Evolutionary conservation across 2,329 filamentous ascomycete genomes (phyloP).

Genomic region (Parafenestella ontariensis): DNA sequence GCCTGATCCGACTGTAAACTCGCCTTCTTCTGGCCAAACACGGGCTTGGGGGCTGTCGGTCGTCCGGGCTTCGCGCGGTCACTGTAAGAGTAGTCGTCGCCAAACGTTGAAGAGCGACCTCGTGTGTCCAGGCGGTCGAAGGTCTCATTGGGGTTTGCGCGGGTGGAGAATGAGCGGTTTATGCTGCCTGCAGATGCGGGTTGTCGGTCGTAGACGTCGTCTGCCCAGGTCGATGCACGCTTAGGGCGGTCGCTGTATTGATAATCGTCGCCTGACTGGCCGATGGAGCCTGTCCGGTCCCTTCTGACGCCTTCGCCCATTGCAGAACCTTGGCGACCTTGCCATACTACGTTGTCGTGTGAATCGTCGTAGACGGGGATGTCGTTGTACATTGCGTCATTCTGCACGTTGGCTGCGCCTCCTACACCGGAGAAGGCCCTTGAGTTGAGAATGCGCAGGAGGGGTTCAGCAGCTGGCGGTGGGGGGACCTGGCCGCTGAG

Average conservation of each 20-base stretch:
- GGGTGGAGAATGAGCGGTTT: constrained; percentile 59
- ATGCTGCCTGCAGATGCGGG: constrained; percentile 47
- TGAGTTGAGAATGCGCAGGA: constrained; percentile 85
- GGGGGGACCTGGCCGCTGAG: constrained; percentile 79
- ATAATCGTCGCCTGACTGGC: constrained; percentile 51
- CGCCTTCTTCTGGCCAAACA: constrained; percentile 66
- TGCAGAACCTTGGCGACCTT: constrained; percentile 73
- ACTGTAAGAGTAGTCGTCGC: constrained; percentile 61
- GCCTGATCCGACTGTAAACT: constrained; percentile 74
- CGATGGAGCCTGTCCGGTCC: constrained; percentile 53
- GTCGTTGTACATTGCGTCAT: constrained; percentile 76
- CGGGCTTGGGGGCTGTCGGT: constrained; percentile 88
- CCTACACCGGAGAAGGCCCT: constrained; percentile 78
- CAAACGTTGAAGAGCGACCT: constrained; percentile 51
- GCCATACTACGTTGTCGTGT: constrained; percentile 85
- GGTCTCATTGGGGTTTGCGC: constrained; percentile 58
- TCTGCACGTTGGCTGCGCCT: constrained; percentile 30
- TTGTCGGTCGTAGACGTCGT: constrained; percentile 73
- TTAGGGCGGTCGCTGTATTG: constrained; percentile 64
- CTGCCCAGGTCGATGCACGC: constrained; percentile 75
- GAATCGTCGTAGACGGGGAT: constrained; percentile 84
- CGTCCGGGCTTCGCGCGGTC: constrained; percentile 71
- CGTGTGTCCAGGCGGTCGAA: constrained; percentile 55
- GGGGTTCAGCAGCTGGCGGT: constrained; percentile 80
- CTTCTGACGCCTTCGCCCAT: constrained; percentile 71